phyloP scores from a whole-genome alignment of 2,329 filamentous ascomycete species.

The Dothidotthia symphoricarpi region DNA sequence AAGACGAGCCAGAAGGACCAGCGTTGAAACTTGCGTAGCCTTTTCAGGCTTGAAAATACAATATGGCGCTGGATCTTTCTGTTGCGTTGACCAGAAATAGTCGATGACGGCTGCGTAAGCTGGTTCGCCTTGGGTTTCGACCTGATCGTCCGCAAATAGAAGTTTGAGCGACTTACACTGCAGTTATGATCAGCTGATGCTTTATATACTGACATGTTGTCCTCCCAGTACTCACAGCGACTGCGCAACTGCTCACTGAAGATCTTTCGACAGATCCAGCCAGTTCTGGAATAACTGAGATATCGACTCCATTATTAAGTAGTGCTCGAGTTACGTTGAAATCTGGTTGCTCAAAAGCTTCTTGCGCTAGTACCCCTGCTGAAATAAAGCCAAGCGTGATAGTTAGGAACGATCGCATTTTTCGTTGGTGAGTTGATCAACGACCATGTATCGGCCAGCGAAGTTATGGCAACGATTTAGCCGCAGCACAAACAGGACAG shows the following conservation, averaged over 20 bases:
- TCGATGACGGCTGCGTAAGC: conserved; percentile 17
- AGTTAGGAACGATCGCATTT: too few species aligned
- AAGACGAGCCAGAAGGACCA: conserved; percentile 14
- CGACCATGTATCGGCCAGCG: too few species aligned
- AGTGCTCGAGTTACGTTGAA: conserved; percentile 23
- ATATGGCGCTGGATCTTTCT: conserved; percentile 10
- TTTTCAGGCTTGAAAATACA: conserved; percentile 21
- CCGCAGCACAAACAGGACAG: too few species aligned
- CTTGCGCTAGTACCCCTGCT: neutral
- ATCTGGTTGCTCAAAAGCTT: conserved; percentile 11
- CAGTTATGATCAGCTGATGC: neutral
- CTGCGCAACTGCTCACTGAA: conserved; percentile 9
- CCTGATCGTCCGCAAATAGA: conserved; percentile 15
- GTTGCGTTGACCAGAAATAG: conserved; percentile 17
- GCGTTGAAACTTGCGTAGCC: conserved; percentile 13
- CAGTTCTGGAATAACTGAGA: conserved; percentile 14
- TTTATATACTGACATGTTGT: neutral
- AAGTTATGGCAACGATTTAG: too few species aligned
- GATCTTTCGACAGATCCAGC: conserved; percentile 1
- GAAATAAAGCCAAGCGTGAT: too few species aligned
- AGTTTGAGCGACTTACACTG: conserved; percentile 22
- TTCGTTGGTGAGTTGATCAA: too few species aligned
- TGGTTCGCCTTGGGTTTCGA: conserved; percentile 13
- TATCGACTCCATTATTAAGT: conserved; percentile 16
- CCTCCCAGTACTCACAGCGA: conserved; percentile 16